A percentile compares a stretch with the other conserved stretches of the same genome.
These are phyloP conservation scores for Xylariaceae sp. DNA, from an alignment of 2,329 filamentous ascomycete genomes.

Conservation along the genomic window DNA sequence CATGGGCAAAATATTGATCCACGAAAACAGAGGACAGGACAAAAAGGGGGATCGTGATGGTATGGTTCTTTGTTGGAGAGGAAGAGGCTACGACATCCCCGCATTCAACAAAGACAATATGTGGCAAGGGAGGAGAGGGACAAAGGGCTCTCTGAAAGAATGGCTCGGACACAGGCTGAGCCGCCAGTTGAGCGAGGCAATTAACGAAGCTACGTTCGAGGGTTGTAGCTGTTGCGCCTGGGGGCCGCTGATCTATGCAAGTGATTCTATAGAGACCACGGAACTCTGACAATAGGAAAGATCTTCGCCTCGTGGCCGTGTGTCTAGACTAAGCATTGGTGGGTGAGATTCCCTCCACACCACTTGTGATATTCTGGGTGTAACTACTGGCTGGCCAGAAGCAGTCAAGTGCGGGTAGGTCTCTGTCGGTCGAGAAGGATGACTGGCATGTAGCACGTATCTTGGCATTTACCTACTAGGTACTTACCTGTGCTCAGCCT, in stretches of 20 bases:
- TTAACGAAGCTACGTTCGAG: slow-evolving; percentile 9
- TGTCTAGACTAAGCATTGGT: slow-evolving; percentile 8
- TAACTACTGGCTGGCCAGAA: slow-evolving; percentile 5
- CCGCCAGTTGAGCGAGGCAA: slow-evolving; percentile 8
- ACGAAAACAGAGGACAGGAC: slow-evolving; percentile 17
- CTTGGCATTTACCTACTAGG: too few species aligned
- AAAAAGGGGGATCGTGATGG: slow-evolving; percentile 12
- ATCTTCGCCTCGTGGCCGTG: slow-evolving; percentile 9
- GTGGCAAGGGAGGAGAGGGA: slow-evolving; percentile 13
- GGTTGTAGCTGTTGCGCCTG: slow-evolving; percentile 9
- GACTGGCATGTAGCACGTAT: too few species aligned
- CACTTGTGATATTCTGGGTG: neutral
- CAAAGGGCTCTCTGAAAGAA: slow-evolving; percentile 15
- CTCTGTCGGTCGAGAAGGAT: too few species aligned
- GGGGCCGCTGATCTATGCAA: slow-evolving; percentile 14
- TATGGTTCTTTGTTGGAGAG: slow-evolving; percentile 17
- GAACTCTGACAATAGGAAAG: slow-evolving; percentile 8
- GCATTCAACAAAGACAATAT: slow-evolving; percentile 11
- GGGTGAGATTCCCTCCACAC: slow-evolving; percentile 10
- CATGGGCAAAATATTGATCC: slow-evolving; percentile 6
- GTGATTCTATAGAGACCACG: neutral
- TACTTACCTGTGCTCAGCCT: too few species aligned
- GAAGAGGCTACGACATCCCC: slow-evolving; percentile 15
- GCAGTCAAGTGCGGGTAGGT: slow-evolving; percentile 4
- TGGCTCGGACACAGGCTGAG: slow-evolving; percentile 1